phyloP scores from a whole-genome alignment of 2,329 filamentous ascomycete species.

The Drechmeria coniospora region DNA sequence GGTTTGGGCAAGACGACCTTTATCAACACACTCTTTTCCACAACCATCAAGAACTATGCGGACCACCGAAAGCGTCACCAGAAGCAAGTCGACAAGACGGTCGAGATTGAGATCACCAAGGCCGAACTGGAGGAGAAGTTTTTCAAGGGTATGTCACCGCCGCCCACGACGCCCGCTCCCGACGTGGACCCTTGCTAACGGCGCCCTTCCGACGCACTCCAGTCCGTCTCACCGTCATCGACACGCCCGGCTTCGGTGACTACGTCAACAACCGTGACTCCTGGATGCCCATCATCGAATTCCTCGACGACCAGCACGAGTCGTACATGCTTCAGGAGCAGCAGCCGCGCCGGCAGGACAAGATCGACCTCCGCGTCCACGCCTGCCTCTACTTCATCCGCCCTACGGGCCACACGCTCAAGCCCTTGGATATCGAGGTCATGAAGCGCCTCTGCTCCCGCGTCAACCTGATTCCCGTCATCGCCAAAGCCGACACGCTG shows the following conservation, averaged over 20 bases:
- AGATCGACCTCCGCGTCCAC: constrained; percentile 98
- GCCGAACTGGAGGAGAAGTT: constrained; percentile 99
- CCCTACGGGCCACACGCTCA: constrained; percentile 93
- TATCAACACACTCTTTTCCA: constrained; percentile 99
- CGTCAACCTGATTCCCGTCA: constrained; percentile 95
- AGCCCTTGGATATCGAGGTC: constrained; percentile 97
- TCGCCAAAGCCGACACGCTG: constrained; percentile 96
- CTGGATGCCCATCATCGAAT: constrained; percentile 99
- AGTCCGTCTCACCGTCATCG: constrained; percentile 98
- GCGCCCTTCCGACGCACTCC: no score
- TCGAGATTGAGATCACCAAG: constrained; percentile 99
- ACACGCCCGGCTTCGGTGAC: constrained; percentile 97
- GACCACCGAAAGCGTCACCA: constrained; percentile 98
- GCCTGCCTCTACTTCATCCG: constrained; percentile 98
- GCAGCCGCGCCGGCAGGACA: constrained; percentile 92
- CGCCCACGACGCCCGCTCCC: no score
- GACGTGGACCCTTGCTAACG: no score
- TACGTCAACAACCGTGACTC: constrained; percentile 99
- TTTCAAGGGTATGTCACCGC: constrained; percentile 99
- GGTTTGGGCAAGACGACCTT: constrained; percentile 98
- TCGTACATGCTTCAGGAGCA: constrained; percentile 99
- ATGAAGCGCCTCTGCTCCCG: constrained; percentile 98
- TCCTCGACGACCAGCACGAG: constrained; percentile 99
- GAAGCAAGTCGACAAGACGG: constrained; percentile 99
- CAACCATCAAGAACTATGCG: constrained; percentile 99